Evolutionary conservation across 2,329 filamentous ascomycete genomes (phyloP), one percentile per base, ranked within the genome.

Genomic region (Verticillium longisporum): DNA sequence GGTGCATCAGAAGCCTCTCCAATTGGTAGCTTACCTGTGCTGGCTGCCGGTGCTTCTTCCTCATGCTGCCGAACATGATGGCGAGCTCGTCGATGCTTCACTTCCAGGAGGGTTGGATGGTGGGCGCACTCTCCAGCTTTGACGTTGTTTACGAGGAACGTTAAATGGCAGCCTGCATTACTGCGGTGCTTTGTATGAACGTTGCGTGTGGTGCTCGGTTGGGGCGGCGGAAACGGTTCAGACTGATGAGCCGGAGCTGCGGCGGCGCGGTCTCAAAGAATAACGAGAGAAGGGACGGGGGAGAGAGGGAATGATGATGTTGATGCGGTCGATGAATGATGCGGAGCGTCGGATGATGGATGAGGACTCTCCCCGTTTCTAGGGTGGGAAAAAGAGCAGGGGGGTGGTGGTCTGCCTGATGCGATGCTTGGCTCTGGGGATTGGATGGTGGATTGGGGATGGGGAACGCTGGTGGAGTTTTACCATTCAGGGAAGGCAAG

Each of bases 41-140:
- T 61, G 76, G 75, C 72, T 75, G 74, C 65, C 79, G 75, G 70
- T 78, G 78, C 72, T 76, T 81, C 73, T 55, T 59, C 33, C 78
- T 77, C 66, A 80, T 80, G 67, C 76, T 69, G 66, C 74, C 78
- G 72, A 84, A 84, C 82, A 82, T 82, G 66, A 63, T 66, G 67
- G 50, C 57, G 57, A 50, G 41, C 41, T 26, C n/a, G 41, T 11
- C 21, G 41, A 10, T 50, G n/a, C 9, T n/a, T 50, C 41, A 13
- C 41, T 21, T 50, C 41, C n/a, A n/a, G 9, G 21, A 9, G n/a
- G 21, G 41, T 21, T 26, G 41, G 41, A 26, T 26, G 26, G 26
- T 15, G 38, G 7, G 41, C 41, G n/a, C 41, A 50, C 18, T 21
- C 41, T 50, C 41, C 41, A 13, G 41, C 38, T 50, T n/a, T 50